Conservation (phyloP, 768 basidiomycete species). For the Kwoniella heveanensis region DNA sequence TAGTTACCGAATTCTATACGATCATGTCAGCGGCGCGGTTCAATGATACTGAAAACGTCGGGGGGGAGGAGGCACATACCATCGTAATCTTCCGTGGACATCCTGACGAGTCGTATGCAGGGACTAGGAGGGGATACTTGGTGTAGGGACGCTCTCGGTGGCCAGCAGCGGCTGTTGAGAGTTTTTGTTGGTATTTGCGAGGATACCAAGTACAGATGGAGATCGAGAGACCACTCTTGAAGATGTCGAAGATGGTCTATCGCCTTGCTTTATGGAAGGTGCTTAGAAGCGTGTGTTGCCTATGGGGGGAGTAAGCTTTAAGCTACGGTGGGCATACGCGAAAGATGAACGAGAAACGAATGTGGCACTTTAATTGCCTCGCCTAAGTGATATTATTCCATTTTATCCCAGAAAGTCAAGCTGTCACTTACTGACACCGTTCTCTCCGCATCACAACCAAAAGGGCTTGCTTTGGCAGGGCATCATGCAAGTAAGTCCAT, state of each 20-base stretch:
- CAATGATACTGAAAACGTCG: background rate
- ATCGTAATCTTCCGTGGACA: conserved; percentile 57
- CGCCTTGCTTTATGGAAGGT: background rate
- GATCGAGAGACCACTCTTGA: background rate
- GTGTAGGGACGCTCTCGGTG: background rate
- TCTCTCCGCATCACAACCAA: too few species aligned
- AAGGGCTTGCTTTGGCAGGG: too few species aligned
- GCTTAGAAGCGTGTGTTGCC: background rate
- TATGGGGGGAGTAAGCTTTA: background rate
- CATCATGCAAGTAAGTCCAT: too few species aligned
- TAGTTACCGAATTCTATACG: conserved; percentile 83
- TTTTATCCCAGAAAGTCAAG: conserved; percentile 33
- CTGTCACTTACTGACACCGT: background rate
- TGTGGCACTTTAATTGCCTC: conserved; percentile 12
- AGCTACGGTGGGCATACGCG: background rate
- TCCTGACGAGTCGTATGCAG: conserved; percentile 29
- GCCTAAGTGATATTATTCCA: conserved; percentile 7
- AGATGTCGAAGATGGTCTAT: background rate
- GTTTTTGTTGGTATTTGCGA: background rate
- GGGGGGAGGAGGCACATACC: conserved; percentile 35
- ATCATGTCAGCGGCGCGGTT: conserved; percentile 6
- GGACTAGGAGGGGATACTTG: background rate
- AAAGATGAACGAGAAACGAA: conserved; percentile 17
- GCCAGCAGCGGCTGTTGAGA: background rate
- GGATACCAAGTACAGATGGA: background rate